A percentile compares a stretch with the other conserved stretches of the same genome.
Conservation (phyloP, 148 eudicot genomes). For the Persicaria tinctoria region DNA sequence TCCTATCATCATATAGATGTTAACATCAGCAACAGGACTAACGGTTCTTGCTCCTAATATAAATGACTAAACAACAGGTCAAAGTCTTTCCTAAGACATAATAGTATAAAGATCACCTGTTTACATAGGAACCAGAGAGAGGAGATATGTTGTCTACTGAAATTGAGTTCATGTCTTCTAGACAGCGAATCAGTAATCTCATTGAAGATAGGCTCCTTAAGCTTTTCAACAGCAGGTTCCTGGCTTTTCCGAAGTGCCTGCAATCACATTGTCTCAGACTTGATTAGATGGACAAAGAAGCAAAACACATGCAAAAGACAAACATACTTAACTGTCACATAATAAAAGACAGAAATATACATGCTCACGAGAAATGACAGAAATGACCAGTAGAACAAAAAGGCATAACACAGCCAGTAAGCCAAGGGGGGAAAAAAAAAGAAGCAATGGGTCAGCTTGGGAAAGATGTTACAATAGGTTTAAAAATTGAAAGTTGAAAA, state of each 20-base stretch:
- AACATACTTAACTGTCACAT: neutral
- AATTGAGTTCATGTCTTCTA: constrained; percentile 63
- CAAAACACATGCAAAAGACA: constrained; percentile 1
- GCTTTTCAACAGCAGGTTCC: constrained; percentile 75
- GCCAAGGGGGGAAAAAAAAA: neutral
- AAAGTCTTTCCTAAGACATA: neutral
- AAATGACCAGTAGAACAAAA: neutral
- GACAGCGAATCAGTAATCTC: constrained; percentile 50
- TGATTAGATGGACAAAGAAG: neutral
- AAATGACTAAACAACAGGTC: neutral
- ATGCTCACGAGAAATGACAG: neutral
- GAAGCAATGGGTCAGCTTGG: neutral
- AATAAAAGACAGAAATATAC: neutral
- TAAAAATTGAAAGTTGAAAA: neutral
- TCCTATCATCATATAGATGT: constrained; percentile 41
- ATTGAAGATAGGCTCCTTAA: constrained; percentile 68
- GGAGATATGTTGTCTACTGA: constrained; percentile 60
- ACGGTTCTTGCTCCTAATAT: neutral
- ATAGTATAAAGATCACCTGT: constrained; percentile 42
- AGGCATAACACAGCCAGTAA: neutral
- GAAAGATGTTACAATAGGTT: neutral
- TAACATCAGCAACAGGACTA: neutral
- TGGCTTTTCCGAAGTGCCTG: constrained; percentile 64
- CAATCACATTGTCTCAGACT: constrained; percentile 11
- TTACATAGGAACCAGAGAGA: constrained; percentile 95